Evolutionary conservation across 192 early-diverging fungal genomes (phyloP), one percentile per base, ranked within the genome.

Genomic region (Rhizophagus clarus): DNA sequence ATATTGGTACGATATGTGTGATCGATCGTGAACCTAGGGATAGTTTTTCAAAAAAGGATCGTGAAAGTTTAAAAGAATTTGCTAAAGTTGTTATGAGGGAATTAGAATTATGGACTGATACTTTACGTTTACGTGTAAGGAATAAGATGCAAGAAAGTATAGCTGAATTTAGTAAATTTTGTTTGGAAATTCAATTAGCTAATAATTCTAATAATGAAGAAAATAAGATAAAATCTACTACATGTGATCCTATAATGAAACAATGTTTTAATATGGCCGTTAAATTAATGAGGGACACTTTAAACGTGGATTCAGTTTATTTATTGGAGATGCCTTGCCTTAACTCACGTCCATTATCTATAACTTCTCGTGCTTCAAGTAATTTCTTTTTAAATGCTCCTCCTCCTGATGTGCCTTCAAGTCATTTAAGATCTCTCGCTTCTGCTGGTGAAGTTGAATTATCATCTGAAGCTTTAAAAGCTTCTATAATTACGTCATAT

Each of bases 61-160:
- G 71, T n/a, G 63, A 67, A 69, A 56, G 70, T 7, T 80, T 89
- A 32, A 72, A 79, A 24, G 80, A 84, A 24, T 89, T 87, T 80
- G 85, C 88, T 2, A 56, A 80, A 26, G 79, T 84, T 15, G 79
- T 88, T 1, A 82, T 89, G 84, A 68, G 80, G 2, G 85, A 88
- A 69, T 83, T 89, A 61, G 85, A 87, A 61, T 79, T 85, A 20
- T 88, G 87, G 88, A 81, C 83, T 24, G 81, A 87, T 42, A 77
- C 81, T 72, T 80, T 85, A 24, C 79, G 81, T 37, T 77, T 88
- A 37, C 79, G 83, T 49, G 84, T 82, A 45, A 82, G 85, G n/a
- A 87, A 87, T 24, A 73, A 81, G 4, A 84, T 87, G 82, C 86
- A 87, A 77, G 45, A 85, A 17, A 80, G 76, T 26, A 37, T 85